Percentiles rank a stretch among this genome's conserved stretches.
phyloP scores from a whole-genome alignment of 352 stramenopile species.

The Pythium plurisporium region DNA sequence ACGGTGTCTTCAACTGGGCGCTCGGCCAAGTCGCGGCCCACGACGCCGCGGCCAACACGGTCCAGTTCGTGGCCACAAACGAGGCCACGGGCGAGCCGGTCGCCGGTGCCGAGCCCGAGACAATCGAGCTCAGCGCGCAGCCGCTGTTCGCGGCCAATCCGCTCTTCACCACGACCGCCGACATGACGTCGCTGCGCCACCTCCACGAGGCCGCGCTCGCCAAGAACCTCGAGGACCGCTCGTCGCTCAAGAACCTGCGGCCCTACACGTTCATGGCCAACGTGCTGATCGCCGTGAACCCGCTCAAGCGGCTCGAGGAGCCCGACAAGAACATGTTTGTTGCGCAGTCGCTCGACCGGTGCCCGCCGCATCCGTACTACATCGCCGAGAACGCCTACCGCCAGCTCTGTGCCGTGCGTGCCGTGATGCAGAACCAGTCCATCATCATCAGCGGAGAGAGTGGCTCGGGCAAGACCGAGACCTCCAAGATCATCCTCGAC shows the following conservation, averaged over 20 bases:
- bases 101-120: constrained; percentile 21
- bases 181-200: constrained; percentile 84
- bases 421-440: constrained; percentile 90
- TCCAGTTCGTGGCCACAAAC: constrained; percentile 53
- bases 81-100: constrained; percentile 56
- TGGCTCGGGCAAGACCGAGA: constrained; percentile 94
- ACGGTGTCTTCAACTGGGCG: constrained; percentile 54
- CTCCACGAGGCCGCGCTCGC: constrained; percentile 81
- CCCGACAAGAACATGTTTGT: constrained; percentile 70
- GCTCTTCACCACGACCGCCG: constrained; percentile 60
- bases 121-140: constrained; percentile 36
- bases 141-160: constrained; percentile 71
- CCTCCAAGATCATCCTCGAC: constrained; percentile 91
- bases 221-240: constrained; percentile 86
- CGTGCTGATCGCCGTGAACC: constrained; percentile 84
- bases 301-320: constrained; percentile 65
- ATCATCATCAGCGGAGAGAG: constrained; percentile 94
- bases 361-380: constrained; percentile 78
- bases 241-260: constrained; percentile 61
- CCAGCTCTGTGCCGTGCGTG: constrained; percentile 72
- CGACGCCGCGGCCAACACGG: constrained; percentile 28
- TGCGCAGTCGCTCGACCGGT: constrained; percentile 59
- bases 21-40: constrained; percentile 66
- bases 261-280: constrained; percentile 89
- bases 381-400: constrained; percentile 81